These are phyloP conservation scores for Ophiocordyceps sinensis DNA, from an alignment of 2,329 filamentous ascomycete genomes.

Conservation along the genomic window DNA sequence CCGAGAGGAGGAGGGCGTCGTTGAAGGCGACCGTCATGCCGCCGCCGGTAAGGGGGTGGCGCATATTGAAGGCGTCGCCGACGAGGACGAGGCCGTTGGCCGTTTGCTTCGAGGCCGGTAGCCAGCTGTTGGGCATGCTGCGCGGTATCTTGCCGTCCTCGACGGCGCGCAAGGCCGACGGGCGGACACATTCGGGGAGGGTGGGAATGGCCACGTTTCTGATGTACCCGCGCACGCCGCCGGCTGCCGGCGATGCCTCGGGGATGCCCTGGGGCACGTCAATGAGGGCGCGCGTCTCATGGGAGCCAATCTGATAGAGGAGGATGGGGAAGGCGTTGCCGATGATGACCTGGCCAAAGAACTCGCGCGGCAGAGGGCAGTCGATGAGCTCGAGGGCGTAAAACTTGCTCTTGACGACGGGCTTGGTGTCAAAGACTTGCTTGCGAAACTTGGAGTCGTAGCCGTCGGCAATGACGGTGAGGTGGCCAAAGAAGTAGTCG, in stretches of 20 bases:
- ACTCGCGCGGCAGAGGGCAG: constrained; percentile 57
- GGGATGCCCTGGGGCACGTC: constrained; percentile 71
- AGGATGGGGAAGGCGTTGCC: constrained; percentile 64
- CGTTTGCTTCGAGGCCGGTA: constrained; percentile 55
- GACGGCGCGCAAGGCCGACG: constrained; percentile 62
- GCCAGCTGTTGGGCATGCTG: constrained; percentile 92
- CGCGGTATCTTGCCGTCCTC: constrained; percentile 60
- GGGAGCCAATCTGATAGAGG: constrained; percentile 92
- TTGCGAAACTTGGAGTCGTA: constrained; percentile 89
- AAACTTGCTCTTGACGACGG: constrained; percentile 72
- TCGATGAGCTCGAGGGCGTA: constrained; percentile 89
- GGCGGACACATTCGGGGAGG: constrained; percentile 57
- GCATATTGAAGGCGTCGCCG: constrained; percentile 97
- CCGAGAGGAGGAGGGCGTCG: constrained; percentile 66
- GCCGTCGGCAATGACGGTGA: constrained; percentile 85
- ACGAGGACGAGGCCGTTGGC: constrained; percentile 58
- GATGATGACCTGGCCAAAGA: constrained; percentile 80
- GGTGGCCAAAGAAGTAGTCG: constrained; percentile 74
- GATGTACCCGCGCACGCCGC: constrained; percentile 78
- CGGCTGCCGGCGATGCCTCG: constrained; percentile 55
- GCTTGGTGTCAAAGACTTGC: constrained; percentile 50
- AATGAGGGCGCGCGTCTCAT: constrained; percentile 80
- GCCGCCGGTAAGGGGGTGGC: constrained; percentile 91
- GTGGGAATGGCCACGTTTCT: constrained; percentile 64
- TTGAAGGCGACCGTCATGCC: constrained; percentile 98